A percentile compares a stretch with the other conserved stretches of the same genome.
These are phyloP conservation scores for Pichia cactophila DNA, from an alignment of 1,139 yeast genomes.

Conservation along the genomic window DNA sequence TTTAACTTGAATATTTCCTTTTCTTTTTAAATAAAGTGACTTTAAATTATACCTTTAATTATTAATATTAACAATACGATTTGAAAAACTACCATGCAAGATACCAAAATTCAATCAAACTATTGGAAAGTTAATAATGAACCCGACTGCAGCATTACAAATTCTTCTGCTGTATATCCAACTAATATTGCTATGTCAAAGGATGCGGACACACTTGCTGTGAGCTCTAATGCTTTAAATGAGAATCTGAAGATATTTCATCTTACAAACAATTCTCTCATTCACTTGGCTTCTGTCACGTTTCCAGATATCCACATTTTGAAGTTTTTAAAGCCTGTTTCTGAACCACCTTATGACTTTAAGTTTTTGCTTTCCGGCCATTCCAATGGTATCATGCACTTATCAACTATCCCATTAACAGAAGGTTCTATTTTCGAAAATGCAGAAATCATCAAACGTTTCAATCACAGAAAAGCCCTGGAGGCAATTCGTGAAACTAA, in stretches of 20 bases:
- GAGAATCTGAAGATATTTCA: conserved; percentile 58
- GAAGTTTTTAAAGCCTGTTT: conserved; percentile 9
- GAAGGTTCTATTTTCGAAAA: conserved; percentile 30
- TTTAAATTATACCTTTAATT: too few relatives aligned
- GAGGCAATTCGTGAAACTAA: conserved; percentile 7
- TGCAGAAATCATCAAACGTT: conserved; percentile 68
- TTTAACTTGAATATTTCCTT: neutral
- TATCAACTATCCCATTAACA: conserved; percentile 51
- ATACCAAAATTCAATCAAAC: conserved; percentile 39
- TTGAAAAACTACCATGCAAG: neutral
- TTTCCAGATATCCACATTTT: conserved; percentile 60
- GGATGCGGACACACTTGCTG: conserved; percentile 45
- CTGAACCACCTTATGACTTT: conserved; percentile 18
- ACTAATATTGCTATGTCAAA: conserved; percentile 49
- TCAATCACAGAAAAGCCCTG: conserved; percentile 63
- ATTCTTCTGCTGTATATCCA: conserved; percentile 13
- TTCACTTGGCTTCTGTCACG: conserved; percentile 69
- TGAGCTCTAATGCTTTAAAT: conserved; percentile 48
- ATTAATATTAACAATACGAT: too few relatives aligned
- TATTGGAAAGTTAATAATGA: conserved; percentile 51
- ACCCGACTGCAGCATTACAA: conserved; percentile 3
- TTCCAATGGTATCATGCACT: conserved; percentile 58
- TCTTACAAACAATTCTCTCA: conserved; percentile 35
- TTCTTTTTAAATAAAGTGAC: neutral
- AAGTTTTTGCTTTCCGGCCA: conserved; percentile 58